Percentiles rank a stretch among this genome's conserved stretches.
These are phyloP conservation scores for Annulohypoxylon bovei DNA, from an alignment of 495 filamentous ascomycete genomes.

Conservation along the genomic window DNA sequence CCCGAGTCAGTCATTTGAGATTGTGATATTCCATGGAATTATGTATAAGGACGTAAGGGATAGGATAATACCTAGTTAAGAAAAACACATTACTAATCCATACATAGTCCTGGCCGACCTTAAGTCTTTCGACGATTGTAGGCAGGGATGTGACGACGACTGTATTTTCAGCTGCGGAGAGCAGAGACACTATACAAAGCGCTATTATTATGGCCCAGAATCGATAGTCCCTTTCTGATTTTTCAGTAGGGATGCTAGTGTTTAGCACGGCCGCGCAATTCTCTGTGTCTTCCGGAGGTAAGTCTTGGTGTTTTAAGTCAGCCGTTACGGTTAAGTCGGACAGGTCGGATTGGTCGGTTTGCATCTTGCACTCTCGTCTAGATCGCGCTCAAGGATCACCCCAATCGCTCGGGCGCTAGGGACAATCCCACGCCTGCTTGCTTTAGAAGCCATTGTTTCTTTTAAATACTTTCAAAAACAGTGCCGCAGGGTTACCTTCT, in stretches of 20 bases:
- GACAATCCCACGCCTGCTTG: background rate
- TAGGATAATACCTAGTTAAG: conserved; percentile 72
- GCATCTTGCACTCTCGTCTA: conserved; percentile 8
- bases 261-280: background rate
- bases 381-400: conserved; percentile 1
- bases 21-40: too few species aligned
- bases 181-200: conserved; percentile 50
- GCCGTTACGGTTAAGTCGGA: background rate
- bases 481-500: background rate
- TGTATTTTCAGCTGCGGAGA: conserved; percentile 61
- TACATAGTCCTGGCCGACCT: conserved; percentile 45
- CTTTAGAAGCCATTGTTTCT: background rate
- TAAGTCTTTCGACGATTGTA: conserved; percentile 48
- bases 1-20: background rate
- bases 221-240: conserved; percentile 16
- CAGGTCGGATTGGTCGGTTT: background rate
- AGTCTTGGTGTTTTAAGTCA: background rate
- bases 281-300: background rate
- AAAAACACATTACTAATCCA: conserved; percentile 78
- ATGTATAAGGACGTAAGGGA: too few species aligned
- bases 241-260: background rate
- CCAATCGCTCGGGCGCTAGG: background rate
- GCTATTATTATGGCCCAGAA: conserved; percentile 56
- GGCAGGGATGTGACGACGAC: conserved; percentile 62
- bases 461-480: conserved; percentile 14